Evolutionary conservation across 2,329 filamentous ascomycete species (phyloP).

Genomic region (Gyromitra esculenta): DNA sequence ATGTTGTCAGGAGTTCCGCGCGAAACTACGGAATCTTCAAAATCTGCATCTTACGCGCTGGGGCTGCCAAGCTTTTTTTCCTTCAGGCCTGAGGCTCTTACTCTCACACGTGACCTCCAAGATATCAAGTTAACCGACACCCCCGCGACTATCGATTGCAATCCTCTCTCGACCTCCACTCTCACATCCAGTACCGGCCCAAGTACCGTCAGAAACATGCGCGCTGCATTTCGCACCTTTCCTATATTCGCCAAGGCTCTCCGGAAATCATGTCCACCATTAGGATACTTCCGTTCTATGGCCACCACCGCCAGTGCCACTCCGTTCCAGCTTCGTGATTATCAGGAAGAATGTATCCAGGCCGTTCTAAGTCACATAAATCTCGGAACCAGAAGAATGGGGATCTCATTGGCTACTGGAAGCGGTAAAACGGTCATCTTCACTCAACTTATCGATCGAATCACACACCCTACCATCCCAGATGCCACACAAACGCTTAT

Average conservation of each 20-base stretch:
- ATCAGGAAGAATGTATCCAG: constrained; percentile 91
- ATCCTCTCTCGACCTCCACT: not conserved
- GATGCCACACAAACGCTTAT: constrained; percentile 82
- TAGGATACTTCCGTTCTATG: not conserved
- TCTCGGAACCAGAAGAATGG: constrained; percentile 79
- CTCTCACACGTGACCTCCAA: not conserved
- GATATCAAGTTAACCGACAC: not conserved
- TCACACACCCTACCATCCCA: constrained; percentile 61
- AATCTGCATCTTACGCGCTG: constrained; percentile 11
- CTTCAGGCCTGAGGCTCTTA: constrained; percentile 15
- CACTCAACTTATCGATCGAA: constrained; percentile 87
- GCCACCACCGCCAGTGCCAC: not conserved
- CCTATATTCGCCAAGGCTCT: constrained; percentile 1
- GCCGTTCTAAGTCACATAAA: constrained; percentile 76
- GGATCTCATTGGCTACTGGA: constrained; percentile 86
- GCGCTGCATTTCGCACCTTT: constrained; percentile 16
- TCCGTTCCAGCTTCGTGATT: constrained; percentile 74
- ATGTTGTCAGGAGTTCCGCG: constrained; percentile 10
- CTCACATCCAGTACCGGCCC: not conserved
- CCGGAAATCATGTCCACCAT: constrained; percentile 10
- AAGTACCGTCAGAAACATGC: constrained; percentile 17
- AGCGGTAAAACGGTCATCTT: constrained; percentile 96
- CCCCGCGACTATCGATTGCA: not conserved
- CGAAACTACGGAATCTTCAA: constrained; percentile 14
- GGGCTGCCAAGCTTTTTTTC: constrained; percentile 25